These are phyloP conservation scores for Trichoderma polysporum DNA, from an alignment of 2,329 filamentous ascomycete genomes.

Conservation along the genomic window DNA sequence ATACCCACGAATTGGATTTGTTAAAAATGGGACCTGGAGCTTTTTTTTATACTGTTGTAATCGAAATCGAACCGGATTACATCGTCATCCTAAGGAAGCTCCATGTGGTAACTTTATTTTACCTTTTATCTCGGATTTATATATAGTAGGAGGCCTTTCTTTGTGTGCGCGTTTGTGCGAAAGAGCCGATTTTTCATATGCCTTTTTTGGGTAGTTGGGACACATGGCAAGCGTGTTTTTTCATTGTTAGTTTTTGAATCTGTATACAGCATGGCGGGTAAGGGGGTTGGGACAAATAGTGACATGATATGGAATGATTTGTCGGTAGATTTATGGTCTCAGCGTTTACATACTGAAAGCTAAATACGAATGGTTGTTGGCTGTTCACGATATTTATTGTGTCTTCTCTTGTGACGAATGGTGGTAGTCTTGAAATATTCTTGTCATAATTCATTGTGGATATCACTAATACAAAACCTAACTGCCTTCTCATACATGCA, in stretches of 20 bases:
- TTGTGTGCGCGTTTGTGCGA: not conserved
- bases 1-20: slow-evolving; percentile 1
- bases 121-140: not conserved
- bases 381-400: not conserved
- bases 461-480: not conserved
- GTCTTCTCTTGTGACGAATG: not conserved
- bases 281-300: not conserved
- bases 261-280: not conserved
- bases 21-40: not conserved
- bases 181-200: not conserved
- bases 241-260: not conserved
- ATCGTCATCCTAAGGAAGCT: not conserved
- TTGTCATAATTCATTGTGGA: not conserved
- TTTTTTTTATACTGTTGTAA: not conserved
- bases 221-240: not conserved
- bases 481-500: not conserved
- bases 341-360: not conserved
- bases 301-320: not conserved
- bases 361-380: not conserved
- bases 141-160: not conserved
- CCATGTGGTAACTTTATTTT: not conserved
- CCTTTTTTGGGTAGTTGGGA: not conserved
- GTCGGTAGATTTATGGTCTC: not conserved
- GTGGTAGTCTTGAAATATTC: not conserved
- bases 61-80: not conserved